These are phyloP conservation scores for Rhododendron mucronatum DNA, from an alignment of 148 eudicot genomes.

Conservation along the genomic window DNA sequence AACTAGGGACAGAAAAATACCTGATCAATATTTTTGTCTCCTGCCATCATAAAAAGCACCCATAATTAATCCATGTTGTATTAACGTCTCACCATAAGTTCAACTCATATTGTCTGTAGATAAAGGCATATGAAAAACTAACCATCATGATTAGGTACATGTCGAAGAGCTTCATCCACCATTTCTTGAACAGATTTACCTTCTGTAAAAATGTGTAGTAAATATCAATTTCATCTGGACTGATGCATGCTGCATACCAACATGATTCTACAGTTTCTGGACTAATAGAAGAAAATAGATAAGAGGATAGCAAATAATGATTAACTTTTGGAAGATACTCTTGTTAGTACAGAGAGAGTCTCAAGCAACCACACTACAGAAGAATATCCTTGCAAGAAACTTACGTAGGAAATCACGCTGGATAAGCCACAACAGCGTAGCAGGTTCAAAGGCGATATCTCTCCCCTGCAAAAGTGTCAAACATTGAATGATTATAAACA, in stretches of 20 bases:
- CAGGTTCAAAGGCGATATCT: slow-evolving; percentile 97
- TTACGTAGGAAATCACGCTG: slow-evolving; percentile 97
- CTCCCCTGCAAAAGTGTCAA: slow-evolving; percentile 50
- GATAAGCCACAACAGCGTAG: slow-evolving; percentile 93
- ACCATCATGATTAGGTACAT: slow-evolving; percentile 75
- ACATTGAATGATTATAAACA: not conserved
- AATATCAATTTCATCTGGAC: slow-evolving; percentile 1
- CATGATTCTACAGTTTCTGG: not conserved
- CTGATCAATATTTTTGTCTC: slow-evolving; percentile 89
- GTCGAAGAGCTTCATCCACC: slow-evolving; percentile 88
- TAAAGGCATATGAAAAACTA: slow-evolving; percentile 23
- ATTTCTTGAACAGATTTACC: slow-evolving; percentile 95
- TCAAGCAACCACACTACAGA: not conserved
- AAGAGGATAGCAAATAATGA: not conserved
- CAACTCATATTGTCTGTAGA: not conserved
- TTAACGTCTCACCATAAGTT: not conserved
- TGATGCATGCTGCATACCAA: not conserved
- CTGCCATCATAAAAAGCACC: slow-evolving; percentile 41
- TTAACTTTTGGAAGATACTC: not conserved
- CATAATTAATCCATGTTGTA: slow-evolving; percentile 19
- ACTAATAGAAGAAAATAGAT: not conserved
- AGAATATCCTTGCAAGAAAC: slow-evolving; percentile 13
- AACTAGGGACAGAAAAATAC: slow-evolving; percentile 26
- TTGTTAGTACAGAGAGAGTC: not conserved
- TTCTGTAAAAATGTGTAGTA: slow-evolving; percentile 39